Base-by-base conservation (phyloP, 2,329 filamentous ascomycete species). In the Endocalyx cinctus region DNA sequence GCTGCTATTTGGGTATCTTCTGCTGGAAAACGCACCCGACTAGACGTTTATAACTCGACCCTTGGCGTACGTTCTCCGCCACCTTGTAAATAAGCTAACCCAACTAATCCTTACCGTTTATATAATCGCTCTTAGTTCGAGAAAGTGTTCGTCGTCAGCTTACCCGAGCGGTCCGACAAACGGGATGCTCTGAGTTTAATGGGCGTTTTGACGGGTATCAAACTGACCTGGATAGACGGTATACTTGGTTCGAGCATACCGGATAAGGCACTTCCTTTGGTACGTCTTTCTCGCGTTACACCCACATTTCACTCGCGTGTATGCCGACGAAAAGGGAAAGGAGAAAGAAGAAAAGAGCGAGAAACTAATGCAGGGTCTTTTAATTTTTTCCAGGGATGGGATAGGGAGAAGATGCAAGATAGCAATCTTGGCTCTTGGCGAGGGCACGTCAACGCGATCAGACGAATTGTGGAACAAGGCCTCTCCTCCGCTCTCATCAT, bases 91-190 rank as follows among this genome's bases (percentile, higher is more conserved):
- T n/a, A n/a, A n/a, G n/a, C n/a, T n/a, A n/a, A n/a, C n/a, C n/a
- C n/a, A n/a, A n/a, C n/a, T n/a, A n/a, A n/a, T n/a, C n/a, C n/a
- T n/a, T n/a, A n/a, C n/a, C n/a, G n/a, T n/a, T n/a, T n/a, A n/a
- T n/a, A n/a, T n/a, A n/a, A n/a, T n/a, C n/a, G n/a, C n/a, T n/a
- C 20, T 8, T 25, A 47, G 42, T 69, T 69, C 39, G 52, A 69
- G 33, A 62, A 64, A 29, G 53, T 71, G 17, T 67, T 67, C 42
- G 62, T 64, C 12, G 58, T 73, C 30, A 60, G 62, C 3, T 47
- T 72, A 8, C 60, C 64, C 5, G 57, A 62, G 23, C 54, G 68
- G 19, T 60, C 63, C 2, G 69, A 72, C 39, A 67, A 69, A 37
- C 59, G 62, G 29, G 69, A 72, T 57, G 62, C 59, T 4, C 50